Evolutionary conservation across 2,329 filamentous ascomycete species (phyloP).

Genomic region (Pseudogymnoascus pannorum): DNA sequence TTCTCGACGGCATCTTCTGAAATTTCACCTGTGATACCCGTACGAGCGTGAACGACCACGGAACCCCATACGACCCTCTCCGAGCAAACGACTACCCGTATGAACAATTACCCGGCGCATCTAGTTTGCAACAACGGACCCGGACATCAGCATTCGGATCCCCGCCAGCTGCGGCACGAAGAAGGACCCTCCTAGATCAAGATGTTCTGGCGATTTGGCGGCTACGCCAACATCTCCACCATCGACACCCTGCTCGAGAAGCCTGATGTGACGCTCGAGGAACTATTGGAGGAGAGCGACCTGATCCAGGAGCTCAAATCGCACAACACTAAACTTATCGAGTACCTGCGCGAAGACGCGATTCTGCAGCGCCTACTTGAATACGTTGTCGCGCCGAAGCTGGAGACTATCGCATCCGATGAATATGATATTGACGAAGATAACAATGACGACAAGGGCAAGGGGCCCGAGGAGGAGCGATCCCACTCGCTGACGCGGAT

Average conservation of each 20-base stretch:
- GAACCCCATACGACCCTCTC: conserved; percentile 3
- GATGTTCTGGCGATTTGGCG: conserved; percentile 99
- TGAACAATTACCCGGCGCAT: conserved; percentile 23
- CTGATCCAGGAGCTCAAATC: conserved; percentile 96
- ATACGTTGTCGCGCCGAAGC: conserved; percentile 79
- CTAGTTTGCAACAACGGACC: conserved; percentile 18
- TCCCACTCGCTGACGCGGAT: conserved; percentile 46
- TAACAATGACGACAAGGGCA: conserved; percentile 39
- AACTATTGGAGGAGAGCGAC: conserved; percentile 91
- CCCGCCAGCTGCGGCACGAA: conserved; percentile 23
- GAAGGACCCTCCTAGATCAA: conserved; percentile 38
- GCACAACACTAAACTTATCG: conserved; percentile 95
- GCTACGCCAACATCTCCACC: conserved; percentile 93
- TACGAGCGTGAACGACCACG: conserved; percentile 5
- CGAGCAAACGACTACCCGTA: conserved; percentile 21
- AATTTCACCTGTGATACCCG: conserved; percentile 2
- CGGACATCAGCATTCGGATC: conserved; percentile 18
- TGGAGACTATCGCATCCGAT: conserved; percentile 48
- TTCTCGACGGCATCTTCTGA: conserved; percentile 5
- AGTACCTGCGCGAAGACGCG: conserved; percentile 83
- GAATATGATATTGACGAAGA: conserved; percentile 45
- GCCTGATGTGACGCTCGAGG: conserved; percentile 86
- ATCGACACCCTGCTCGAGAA: conserved; percentile 97
- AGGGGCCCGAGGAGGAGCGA: conserved; percentile 31
- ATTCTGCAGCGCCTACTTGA: conserved; percentile 79